Evolutionary conservation across 1,284 basidiomycete genomes (phyloP).

Genomic region (Sanghuangporus weigelae): DNA sequence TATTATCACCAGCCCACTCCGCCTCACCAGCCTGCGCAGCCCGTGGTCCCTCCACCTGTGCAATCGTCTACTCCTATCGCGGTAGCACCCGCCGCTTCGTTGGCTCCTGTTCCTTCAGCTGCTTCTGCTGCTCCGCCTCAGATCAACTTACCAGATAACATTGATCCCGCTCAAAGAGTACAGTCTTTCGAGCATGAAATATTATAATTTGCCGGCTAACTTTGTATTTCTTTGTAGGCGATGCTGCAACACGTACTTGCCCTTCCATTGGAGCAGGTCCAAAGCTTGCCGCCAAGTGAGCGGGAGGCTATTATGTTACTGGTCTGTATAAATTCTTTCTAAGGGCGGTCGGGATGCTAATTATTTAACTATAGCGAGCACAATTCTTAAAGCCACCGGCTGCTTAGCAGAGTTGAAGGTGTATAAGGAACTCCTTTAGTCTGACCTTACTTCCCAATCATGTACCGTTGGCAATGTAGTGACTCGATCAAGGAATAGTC

Average conservation of each 20-base stretch:
- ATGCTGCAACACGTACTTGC: slow-evolving; percentile 86
- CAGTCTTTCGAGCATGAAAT: slow-evolving; percentile 8
- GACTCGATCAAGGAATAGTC: too few species aligned
- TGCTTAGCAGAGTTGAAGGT: background rate
- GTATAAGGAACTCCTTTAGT: background rate
- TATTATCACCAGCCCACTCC: slow-evolving; percentile 42
- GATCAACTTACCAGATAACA: slow-evolving; percentile 24
- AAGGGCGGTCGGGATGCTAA: background rate
- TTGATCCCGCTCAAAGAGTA: slow-evolving; percentile 30
- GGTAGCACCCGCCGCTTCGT: slow-evolving; percentile 19
- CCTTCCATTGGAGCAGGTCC: slow-evolving; percentile 85
- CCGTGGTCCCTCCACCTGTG: slow-evolving; percentile 16
- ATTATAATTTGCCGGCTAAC: background rate
- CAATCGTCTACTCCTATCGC: slow-evolving; percentile 22
- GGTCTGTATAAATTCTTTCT: slow-evolving; percentile 39
- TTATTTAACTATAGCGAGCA: background rate
- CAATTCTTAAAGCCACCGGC: slow-evolving; percentile 3
- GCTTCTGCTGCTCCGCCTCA: slow-evolving; percentile 26
- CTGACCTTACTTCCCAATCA: too few species aligned
- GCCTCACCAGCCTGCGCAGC: slow-evolving; percentile 7
- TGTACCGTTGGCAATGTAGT: too few species aligned
- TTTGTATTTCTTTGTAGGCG: slow-evolving; percentile 36
- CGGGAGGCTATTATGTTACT: slow-evolving; percentile 82
- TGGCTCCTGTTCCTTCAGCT: slow-evolving; percentile 26
- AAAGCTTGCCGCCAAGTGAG: slow-evolving; percentile 77